phyloP scores from a whole-genome alignment of 2,329 filamentous ascomycete genomes.

The Phaeosphaeria sp. region DNA sequence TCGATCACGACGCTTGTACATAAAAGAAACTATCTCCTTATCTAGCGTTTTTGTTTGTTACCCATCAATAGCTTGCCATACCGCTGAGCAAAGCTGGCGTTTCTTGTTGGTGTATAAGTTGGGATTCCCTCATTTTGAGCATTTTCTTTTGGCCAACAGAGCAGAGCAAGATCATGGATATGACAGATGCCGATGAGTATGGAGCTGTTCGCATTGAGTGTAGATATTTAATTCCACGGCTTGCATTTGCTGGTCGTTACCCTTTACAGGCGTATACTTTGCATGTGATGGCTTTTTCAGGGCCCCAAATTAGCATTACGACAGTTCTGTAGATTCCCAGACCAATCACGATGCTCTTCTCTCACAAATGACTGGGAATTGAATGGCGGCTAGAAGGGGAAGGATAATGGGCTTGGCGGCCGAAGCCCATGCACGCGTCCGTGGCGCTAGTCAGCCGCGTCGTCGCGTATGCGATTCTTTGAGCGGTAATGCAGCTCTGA shows the following conservation, averaged over 20 bases:
- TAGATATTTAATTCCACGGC: constrained; percentile 11
- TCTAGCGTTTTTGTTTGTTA: constrained; percentile 2
- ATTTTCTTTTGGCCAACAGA: constrained; percentile 1
- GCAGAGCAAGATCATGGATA: not conserved
- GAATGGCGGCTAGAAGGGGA: constrained; percentile 9
- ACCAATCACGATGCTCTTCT: too few relatives aligned
- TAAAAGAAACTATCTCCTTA: constrained; percentile 1
- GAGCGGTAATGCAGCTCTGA: constrained; percentile 19
- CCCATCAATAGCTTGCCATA: constrained; percentile 1
- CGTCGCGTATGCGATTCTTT: constrained; percentile 37
- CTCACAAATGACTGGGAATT: too few relatives aligned
- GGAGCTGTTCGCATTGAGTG: constrained; percentile 4
- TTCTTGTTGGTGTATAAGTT: constrained; percentile 5
- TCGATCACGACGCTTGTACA: constrained; percentile 6
- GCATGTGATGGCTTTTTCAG: not conserved
- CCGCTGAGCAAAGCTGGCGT: constrained; percentile 5
- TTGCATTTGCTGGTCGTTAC: constrained; percentile 7
- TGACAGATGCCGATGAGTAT: constrained; percentile 12
- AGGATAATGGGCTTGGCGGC: constrained; percentile 31
- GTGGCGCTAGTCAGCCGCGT: constrained; percentile 31
- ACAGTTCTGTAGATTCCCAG: too few relatives aligned
- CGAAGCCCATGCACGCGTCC: constrained; percentile 11
- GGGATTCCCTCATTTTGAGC: constrained; percentile 4
- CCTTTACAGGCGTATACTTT: not conserved
- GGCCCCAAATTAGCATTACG: too few relatives aligned